Conservation (phyloP, 352 stramenopile genomes). For the Globisporangium middletonii region DNA sequence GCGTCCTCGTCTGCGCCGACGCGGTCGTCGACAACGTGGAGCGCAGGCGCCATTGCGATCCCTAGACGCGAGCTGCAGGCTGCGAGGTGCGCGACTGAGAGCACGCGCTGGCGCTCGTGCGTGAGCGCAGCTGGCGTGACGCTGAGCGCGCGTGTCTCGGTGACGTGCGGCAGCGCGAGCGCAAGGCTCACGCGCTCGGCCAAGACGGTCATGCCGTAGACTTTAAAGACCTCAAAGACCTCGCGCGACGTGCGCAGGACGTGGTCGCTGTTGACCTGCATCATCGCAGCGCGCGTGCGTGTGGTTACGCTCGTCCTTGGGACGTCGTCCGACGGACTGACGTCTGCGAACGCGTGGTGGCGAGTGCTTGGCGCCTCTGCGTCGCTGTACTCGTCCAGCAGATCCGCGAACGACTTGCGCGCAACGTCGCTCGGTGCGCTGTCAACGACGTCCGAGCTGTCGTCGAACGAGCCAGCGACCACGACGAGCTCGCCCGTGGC, state of each 20-base stretch:
- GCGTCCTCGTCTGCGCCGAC: not conserved
- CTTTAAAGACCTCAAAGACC: constrained; percentile 79
- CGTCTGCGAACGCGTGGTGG: constrained; percentile 31
- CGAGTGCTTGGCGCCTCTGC: too few relatives aligned
- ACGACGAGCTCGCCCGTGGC: constrained; percentile 49
- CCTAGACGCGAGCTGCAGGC: constrained; percentile 30
- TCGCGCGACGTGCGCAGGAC: constrained; percentile 49
- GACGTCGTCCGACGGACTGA: not conserved
- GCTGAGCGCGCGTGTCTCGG: not conserved
- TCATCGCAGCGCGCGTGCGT: constrained; percentile 18
- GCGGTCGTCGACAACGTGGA: constrained; percentile 7
- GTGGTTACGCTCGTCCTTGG: too few relatives aligned
- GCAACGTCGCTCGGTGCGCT: constrained; percentile 5
- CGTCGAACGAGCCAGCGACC: constrained; percentile 24
- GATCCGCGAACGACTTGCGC: constrained; percentile 25
- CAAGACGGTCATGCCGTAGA: constrained; percentile 76
- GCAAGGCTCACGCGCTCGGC: constrained; percentile 57
- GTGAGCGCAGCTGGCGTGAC: constrained; percentile 49
- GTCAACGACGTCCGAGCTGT: constrained; percentile 1
- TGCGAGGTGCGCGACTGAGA: constrained; percentile 59
- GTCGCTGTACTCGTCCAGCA: constrained; percentile 34
- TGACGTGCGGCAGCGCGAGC: constrained; percentile 30
- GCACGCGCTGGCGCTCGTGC: constrained; percentile 39
- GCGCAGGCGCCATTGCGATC: constrained; percentile 14
- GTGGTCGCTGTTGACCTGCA: constrained; percentile 13